Conservation (phyloP, 768 basidiomycete genomes). For the Termitomyces sp. region DNA sequence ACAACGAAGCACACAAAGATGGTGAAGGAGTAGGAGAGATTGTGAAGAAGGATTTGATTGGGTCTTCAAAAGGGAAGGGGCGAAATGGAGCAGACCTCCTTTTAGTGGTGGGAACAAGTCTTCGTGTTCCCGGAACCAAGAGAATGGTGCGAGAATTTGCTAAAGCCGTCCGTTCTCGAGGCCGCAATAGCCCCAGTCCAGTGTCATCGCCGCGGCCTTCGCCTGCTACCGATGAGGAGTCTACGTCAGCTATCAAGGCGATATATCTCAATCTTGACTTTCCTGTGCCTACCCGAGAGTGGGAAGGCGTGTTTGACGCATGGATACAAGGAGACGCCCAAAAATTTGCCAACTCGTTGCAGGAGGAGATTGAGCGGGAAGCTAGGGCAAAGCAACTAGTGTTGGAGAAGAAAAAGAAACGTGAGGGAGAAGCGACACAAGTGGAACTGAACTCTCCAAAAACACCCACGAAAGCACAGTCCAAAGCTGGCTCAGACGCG, state of each 20-base stretch:
- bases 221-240: constrained; percentile 39
- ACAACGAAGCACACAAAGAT: constrained; percentile 84
- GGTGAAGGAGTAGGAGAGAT: constrained; percentile 84
- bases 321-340: constrained; percentile 91
- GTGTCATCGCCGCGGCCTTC: constrained; percentile 42
- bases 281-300: constrained; percentile 77
- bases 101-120: constrained; percentile 85
- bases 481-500: neutral
- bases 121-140: constrained; percentile 88
- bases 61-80: constrained; percentile 60
- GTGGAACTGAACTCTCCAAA: neutral
- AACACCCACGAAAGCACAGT: neutral
- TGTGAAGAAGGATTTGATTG: constrained; percentile 76
- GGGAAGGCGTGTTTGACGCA: constrained; percentile 86
- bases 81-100: constrained; percentile 75
- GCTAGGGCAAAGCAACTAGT: constrained; percentile 46
- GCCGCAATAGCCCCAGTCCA: constrained; percentile 34
- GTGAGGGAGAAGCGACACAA: constrained; percentile 39
- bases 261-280: constrained; percentile 87
- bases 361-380: constrained; percentile 53
- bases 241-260: constrained; percentile 52
- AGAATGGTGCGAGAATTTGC: constrained; percentile 86
- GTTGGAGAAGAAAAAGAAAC: constrained; percentile 49
- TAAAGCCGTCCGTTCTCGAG: constrained; percentile 62
- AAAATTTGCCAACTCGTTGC: constrained; percentile 58